Evolutionary conservation across 441 rosid genomes (phyloP), one percentile per base, ranked within the genome.

Genomic region (Pelargonium fulgidum): DNA sequence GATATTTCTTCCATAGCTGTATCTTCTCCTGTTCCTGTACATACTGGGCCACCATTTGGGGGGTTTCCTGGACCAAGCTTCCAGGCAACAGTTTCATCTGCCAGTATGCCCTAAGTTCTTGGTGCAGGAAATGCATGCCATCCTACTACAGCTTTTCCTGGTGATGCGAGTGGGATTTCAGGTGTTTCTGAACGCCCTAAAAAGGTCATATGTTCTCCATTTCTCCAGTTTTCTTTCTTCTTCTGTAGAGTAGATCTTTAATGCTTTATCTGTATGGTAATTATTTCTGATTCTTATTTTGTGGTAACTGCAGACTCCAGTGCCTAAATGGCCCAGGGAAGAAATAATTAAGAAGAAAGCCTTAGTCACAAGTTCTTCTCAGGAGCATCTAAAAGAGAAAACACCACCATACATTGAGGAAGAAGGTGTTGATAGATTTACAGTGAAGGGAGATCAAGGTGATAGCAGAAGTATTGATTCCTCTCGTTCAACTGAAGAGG

Each of bases 321-420:
- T 95, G 66, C 99, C 98, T 76, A 88, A 87, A 78, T 92, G 99
- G 99, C 97, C 91, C 63, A 88, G 87, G 81, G 99, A 89, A 75
- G 97, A 93, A 81, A 82, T 93, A 69, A 82, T 87, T 58, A 89
- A 90, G 87, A 89, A 81, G 68, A 93, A 88, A 83, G 83, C 89
- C 41, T 78, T 85, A 68, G 79, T 85, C 75, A 76, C 87, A 45
- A 89, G 84, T 79, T 81, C 93, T 72, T 82, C 88, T 69, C 61
- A 79, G 19, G 91, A 84, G 69, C 78, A 80, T 80, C 68, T 82
- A 65, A 80, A 70, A 70, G 92, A 83, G 77, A 90, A 83, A 81
- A 72, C 76, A 67, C 79, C 76, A 67, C 79, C 81, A 36, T 83
- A 85, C 65, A 75, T 80, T 70, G 93, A 87, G 67, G 93, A 88